Evolutionary conservation across 345 rosid genomes (phyloP).

Genomic region (Eucalyptus viminalis): DNA sequence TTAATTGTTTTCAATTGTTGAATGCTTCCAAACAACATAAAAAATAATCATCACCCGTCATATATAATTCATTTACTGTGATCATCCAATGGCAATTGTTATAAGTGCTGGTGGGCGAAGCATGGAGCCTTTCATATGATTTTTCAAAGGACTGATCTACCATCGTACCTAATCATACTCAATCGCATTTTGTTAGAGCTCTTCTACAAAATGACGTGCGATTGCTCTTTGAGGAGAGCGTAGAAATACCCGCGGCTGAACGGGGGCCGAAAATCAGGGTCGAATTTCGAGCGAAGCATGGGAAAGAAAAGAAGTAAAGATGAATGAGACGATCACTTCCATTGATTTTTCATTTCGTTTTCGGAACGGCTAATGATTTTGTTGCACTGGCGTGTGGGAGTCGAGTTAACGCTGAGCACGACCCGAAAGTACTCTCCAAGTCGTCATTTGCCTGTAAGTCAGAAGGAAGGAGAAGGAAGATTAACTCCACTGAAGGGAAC

Average conservation of each 20-base stretch:
- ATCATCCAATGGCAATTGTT: not conserved
- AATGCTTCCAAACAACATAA: not conserved
- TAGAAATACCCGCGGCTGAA: not conserved
- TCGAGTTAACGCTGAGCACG: not conserved
- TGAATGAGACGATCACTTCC: not conserved
- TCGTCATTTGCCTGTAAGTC: not conserved
- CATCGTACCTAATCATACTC: not conserved
- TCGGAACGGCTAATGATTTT: not conserved
- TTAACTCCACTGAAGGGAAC: not conserved
- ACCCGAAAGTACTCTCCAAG: not conserved
- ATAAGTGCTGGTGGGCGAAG: not conserved
- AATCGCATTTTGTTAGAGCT: not conserved
- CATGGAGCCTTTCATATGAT: not conserved
- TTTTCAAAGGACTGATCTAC: fast-evolving
- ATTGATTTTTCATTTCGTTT: not conserved
- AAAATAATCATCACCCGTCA: not conserved
- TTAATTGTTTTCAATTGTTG: not conserved
- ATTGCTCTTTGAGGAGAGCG: not conserved
- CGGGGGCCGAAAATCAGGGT: not conserved
- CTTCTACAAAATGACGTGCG: not conserved
- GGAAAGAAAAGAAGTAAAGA: not conserved
- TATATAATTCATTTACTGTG: not conserved
- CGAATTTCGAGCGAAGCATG: not conserved
- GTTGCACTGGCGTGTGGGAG: not conserved
- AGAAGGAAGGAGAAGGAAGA: not conserved